Evolutionary conservation across 2,329 filamentous ascomycete genomes (phyloP).

Genomic region (Hirsutella thompsonii): DNA sequence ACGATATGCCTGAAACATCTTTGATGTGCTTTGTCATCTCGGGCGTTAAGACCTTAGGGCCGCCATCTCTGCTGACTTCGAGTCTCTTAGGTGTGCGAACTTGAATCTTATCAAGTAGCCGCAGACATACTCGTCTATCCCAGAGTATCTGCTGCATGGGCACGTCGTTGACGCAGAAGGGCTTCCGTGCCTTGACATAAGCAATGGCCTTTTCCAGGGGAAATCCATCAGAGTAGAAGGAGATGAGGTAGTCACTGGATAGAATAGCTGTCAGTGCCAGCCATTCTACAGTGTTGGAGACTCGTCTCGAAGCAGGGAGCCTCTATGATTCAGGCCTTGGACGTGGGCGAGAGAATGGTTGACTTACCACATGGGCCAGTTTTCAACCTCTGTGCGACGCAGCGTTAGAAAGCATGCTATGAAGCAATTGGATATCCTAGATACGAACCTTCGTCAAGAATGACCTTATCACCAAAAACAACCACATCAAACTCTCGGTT

Average conservation of each 20-base stretch:
- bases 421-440: not conserved
- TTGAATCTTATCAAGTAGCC: constrained; percentile 75
- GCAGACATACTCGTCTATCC: constrained; percentile 84
- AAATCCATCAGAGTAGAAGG: constrained; percentile 96
- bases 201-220: constrained; percentile 94
- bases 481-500: constrained; percentile 92
- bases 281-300: no score
- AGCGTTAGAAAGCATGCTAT: not conserved
- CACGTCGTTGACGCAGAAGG: constrained; percentile 94
- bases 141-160: constrained; percentile 96
- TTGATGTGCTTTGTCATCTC: constrained; percentile 73
- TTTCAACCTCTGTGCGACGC: constrained; percentile 56
- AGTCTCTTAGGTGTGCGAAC: constrained; percentile 82
- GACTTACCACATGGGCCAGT: constrained; percentile 77
- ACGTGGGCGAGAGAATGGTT: no score
- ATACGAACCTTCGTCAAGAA: constrained; percentile 68
- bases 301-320: no score
- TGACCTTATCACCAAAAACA: constrained; percentile 97
- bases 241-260: constrained; percentile 75
- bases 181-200: constrained; percentile 84
- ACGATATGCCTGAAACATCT: constrained; percentile 62
- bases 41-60: constrained; percentile 62
- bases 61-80: constrained; percentile 88
- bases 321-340: no score
- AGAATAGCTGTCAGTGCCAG: constrained; percentile 1